These are phyloP conservation scores for Posidonia oceanica DNA, from an alignment of 116 monocot genomes.

Conservation along the genomic window DNA sequence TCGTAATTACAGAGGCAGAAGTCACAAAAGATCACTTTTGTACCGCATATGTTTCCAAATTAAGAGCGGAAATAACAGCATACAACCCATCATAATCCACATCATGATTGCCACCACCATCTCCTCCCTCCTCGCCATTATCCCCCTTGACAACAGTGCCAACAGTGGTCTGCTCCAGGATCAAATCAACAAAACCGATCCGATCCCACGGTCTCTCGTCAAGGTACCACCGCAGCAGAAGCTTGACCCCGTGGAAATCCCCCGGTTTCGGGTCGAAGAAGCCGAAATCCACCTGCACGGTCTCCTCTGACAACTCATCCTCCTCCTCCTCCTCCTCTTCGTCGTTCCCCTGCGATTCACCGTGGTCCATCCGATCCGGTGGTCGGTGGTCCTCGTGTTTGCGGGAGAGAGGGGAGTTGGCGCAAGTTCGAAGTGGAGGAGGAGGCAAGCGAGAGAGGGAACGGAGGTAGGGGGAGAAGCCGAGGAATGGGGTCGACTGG, in stretches of 20 bases:
- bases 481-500: neutral
- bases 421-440: neutral
- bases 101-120: constrained; percentile 4
- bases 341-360: neutral
- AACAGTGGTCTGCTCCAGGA: constrained; percentile 61
- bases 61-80: constrained; percentile 47
- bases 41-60: constrained; percentile 47
- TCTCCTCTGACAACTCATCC: constrained; percentile 11
- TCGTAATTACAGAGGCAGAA: neutral
- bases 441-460: neutral
- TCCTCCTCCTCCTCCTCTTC: constrained; percentile 13
- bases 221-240: constrained; percentile 18
- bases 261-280: constrained; percentile 36
- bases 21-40: neutral
- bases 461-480: constrained; percentile 28
- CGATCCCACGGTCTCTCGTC: constrained; percentile 33
- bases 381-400: neutral
- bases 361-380: neutral
- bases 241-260: constrained; percentile 46
- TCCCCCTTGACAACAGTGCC: constrained; percentile 53
- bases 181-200: constrained; percentile 55
- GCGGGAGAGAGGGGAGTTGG: neutral
- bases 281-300: constrained; percentile 24
- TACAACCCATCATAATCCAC: constrained; percentile 12
- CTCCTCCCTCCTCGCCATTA: constrained; percentile 6